Evolutionary conservation across 306 rosid genomes (phyloP).

Genomic region (Fragaria iinumae): DNA sequence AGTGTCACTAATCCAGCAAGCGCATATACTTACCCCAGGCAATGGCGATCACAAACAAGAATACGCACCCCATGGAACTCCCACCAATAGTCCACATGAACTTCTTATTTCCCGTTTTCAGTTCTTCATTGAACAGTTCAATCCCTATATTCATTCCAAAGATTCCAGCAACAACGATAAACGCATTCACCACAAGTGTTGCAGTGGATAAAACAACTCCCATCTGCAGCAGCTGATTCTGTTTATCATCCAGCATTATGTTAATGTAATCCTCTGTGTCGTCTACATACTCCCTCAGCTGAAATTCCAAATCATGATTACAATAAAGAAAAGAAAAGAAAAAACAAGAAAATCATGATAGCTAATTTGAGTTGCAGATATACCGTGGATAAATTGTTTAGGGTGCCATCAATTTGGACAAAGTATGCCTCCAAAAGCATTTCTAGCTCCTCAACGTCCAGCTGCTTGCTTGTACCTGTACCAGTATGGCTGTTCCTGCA

Average conservation of each 20-base stretch:
- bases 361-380: no score
- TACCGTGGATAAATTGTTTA: conserved; percentile 74
- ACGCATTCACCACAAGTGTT: conserved; percentile 78
- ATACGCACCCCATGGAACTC: conserved; percentile 35
- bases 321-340: no score
- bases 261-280: conserved; percentile 97
- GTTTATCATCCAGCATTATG: conserved; percentile 98
- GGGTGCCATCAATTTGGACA: conserved; percentile 89
- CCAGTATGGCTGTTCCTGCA: no score
- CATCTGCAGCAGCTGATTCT: conserved; percentile 94
- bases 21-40: conserved; percentile 67
- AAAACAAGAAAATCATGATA: no score
- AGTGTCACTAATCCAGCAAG: conserved; percentile 48
- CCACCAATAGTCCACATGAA: conserved; percentile 70
- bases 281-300: conserved; percentile 85
- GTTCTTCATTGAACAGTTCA: conserved; percentile 40
- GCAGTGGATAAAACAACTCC: conserved; percentile 95
- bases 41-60: conserved; percentile 58
- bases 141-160: conserved; percentile 82
- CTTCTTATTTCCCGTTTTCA: conserved; percentile 45
- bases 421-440: conserved; percentile 97
- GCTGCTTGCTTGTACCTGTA: conserved; percentile 14
- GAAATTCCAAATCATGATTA: no score
- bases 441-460: conserved; percentile 92
- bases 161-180: conserved; percentile 82